Base-by-base conservation (phyloP, 345 rosid species). In the Dipteronia sinensis region DNA sequence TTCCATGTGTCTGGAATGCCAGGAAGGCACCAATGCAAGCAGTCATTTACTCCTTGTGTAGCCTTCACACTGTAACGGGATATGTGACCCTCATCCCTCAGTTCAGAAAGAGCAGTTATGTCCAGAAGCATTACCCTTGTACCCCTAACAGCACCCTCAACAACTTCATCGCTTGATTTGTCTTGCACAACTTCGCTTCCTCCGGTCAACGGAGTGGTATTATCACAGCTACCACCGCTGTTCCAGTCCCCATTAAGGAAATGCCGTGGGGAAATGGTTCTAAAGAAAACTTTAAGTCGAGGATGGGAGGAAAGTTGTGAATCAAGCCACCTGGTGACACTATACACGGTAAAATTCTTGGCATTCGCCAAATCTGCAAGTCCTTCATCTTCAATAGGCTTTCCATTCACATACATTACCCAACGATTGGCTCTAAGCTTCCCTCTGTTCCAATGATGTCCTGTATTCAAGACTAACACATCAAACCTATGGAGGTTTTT, bases 1-100 rank as follows among this genome's bases (percentile, higher is more conserved):
- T 91, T 93, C 98, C 98, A 93, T 6, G 92, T 86, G 72, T 93
- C 98, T 0, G 98, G 98, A 68, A 93, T 73, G 73, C 98, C 98
- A 0, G 97, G 98, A 63, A 95, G 83, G 88, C 98, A 95, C 98
- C 98, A 95, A 78, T 95, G 98, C 86, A 93, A 86, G 92, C 98
- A 95, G 82, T 95, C 98, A 19, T 89, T 85, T 25, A 83, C 82
- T 23, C 88, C 88, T 3, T 58, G 53, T 6, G 79, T 89, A 6
- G 81, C 83, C 77, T 84, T 91, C 15, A 83, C 80, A 55, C 81
- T 87, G 76, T 86, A 89, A 16, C 78, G 83, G 0, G 91, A 87
- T 73, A 91, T 79, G 78, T 93, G 95, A 79, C 89, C 92, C 82
- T 93, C 97, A 29, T 93, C 95, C 78, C 97, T 82, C 58, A 91